A percentile compares a stretch with the other conserved stretches of the same genome.
phyloP scores from a whole-genome alignment of 2,329 filamentous ascomycete genomes.

The Colletotrichum euphorbiae region DNA sequence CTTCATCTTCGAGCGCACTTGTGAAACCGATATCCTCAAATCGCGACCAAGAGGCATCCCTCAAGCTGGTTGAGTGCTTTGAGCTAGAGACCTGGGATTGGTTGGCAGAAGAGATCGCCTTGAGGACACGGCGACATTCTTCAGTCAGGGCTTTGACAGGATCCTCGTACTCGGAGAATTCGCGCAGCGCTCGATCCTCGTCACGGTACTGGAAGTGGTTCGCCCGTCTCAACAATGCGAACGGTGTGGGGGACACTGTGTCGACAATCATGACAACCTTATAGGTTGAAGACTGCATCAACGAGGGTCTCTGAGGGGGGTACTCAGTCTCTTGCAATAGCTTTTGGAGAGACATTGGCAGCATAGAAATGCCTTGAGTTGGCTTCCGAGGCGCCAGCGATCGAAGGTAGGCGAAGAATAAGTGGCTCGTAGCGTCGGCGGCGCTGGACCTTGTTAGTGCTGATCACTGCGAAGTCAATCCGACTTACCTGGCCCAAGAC shows the following conservation, averaged over 20 bases:
- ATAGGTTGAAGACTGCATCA: slow-evolving; percentile 84
- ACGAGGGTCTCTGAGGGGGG: slow-evolving; percentile 80
- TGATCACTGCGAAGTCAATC: neutral
- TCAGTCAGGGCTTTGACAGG: slow-evolving; percentile 89
- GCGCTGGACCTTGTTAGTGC: slow-evolving; percentile 68
- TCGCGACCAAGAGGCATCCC: slow-evolving; percentile 93
- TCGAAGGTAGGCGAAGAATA: slow-evolving; percentile 97
- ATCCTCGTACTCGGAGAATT: slow-evolving; percentile 90
- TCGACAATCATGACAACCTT: slow-evolving; percentile 98
- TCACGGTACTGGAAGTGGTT: slow-evolving; percentile 97
- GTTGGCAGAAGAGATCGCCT: slow-evolving; percentile 88
- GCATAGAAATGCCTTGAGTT: slow-evolving; percentile 80
- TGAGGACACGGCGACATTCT: slow-evolving; percentile 91
- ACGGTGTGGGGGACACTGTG: slow-evolving; percentile 92
- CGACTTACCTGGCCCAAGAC: slow-evolving; percentile 80
- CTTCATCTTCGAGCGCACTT: slow-evolving; percentile 77
- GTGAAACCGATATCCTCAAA: slow-evolving; percentile 97
- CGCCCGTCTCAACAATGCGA: slow-evolving; percentile 87
- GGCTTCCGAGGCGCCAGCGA: slow-evolving; percentile 87
- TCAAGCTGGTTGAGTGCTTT: slow-evolving; percentile 77
- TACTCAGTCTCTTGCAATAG: slow-evolving; percentile 94
- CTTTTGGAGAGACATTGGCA: slow-evolving; percentile 92
- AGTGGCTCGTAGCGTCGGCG: slow-evolving; percentile 93
- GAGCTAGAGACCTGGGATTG: slow-evolving; percentile 81
- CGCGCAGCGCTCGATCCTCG: slow-evolving; percentile 83